phyloP scores from a whole-genome alignment of 257 asterid genomes.

The Lycium ferocissimum region DNA sequence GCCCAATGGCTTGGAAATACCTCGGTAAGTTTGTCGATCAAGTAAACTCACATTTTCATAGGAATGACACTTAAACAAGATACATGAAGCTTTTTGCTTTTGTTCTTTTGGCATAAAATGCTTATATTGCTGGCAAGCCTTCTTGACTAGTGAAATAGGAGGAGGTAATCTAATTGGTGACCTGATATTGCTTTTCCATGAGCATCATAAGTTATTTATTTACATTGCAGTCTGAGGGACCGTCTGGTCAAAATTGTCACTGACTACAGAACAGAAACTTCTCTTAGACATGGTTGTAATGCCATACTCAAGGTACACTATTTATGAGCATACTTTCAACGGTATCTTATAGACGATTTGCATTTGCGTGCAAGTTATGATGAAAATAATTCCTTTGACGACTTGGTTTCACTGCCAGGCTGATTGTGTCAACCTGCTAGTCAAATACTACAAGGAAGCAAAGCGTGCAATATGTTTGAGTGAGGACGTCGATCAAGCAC shows the following conservation, averaged over 20 bases:
- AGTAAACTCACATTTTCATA: background rate
- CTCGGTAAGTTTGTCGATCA: conserved; percentile 62
- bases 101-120: background rate
- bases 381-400: background rate
- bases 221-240: conserved; percentile 80
- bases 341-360: conserved; percentile 4
- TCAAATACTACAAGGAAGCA: conserved; percentile 94
- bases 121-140: conserved; percentile 20
- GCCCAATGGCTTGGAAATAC: conserved; percentile 97
- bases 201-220: background rate
- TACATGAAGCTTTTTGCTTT: background rate
- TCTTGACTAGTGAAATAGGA: conserved; percentile 20
- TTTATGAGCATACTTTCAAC: conserved; percentile 6
- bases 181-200: background rate
- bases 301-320: conserved; percentile 81
- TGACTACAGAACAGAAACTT: conserved; percentile 95
- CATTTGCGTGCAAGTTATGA: background rate
- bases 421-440: conserved; percentile 83
- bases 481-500: conserved; percentile 73
- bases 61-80: background rate
- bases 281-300: conserved; percentile 95
- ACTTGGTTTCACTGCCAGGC: conserved; percentile 56
- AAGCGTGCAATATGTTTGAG: conserved; percentile 79
- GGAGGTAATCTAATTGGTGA: background rate
- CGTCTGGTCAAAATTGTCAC: conserved; percentile 93